Base-by-base conservation (phyloP, 106 monocot species). In the Apostasia shenzhenica region DNA sequence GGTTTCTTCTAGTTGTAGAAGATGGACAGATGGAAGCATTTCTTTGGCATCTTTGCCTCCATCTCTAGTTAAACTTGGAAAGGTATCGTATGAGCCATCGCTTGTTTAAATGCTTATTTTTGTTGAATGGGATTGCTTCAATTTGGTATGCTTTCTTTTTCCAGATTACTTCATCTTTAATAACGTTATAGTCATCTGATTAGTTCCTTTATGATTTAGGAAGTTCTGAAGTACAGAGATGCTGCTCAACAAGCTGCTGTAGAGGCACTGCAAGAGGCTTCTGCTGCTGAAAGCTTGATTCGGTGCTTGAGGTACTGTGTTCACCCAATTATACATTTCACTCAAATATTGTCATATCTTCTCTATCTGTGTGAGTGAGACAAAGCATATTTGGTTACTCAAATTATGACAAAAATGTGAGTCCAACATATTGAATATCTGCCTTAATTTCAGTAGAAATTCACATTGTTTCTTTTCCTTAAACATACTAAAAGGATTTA, bases 41-140 rank as follows among this genome's bases (percentile, higher is more conserved):
- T 82, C 82, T 8, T 94, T 90, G 94, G 76, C 80, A 42, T 76
- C 82, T 14, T 70, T 94, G 62, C 82, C 84, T 45, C 69, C 82
- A 12, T 68, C 84, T 55, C 76, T 94, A 2, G 53, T 72, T 56
- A 90, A 85, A 69, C 84, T 90, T 54, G 94, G 94, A 70, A 90
- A 90, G 94, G 94, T 90, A 81, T 64, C 44, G n/a, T 53, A 26
- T 7, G 11, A 49, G 46, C 61, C 8, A 58, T 73, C 47, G 39
- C 60, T 49, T 64, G 66, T 55, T 59, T 41, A 63, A 45, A 45
- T 63, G 5, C 46, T 45, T 50, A 13, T 3, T 45, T 63, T 26
- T 6, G 46, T 48, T 62, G 2, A 62, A 13, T 12, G 45, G 13
- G 10, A 39, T 62, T 45, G 3, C 8, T 62, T 45, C 42, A 42